Base-by-base conservation (phyloP, 2,329 filamentous ascomycete species). In the Phaeosphaeria sp. region DNA sequence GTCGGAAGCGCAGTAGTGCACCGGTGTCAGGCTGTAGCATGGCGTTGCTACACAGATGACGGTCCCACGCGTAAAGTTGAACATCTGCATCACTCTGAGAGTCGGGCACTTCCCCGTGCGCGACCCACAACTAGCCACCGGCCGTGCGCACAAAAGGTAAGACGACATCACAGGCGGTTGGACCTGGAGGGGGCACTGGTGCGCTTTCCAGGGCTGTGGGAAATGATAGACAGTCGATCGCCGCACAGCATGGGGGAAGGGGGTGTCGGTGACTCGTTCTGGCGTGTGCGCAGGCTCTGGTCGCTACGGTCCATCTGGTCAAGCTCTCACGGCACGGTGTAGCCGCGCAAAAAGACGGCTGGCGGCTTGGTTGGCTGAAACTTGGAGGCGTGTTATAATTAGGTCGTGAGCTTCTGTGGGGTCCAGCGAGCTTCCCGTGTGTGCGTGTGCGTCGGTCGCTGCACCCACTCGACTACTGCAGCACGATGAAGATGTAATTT, bases 131-230 rank as follows among this genome's bases (percentile, higher is more conserved):
- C 21, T 10, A 49, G 48, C 48, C 48, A 50, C 39, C 20, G 48
- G 33, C 27, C 48, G 36, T 30, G 55, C 56, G 36, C 54, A 54
- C 55, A 22, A 44, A 13, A 44, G 39, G 68, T 71, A 63, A 72
- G 71, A 68, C 65, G 60, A 63, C 63, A 71, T 66, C 62, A 69
- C 58, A 71, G 61, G 65, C 65, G 60, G 64, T 56, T 59, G 62
- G 60, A 58, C 62, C 60, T 64, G 66, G 36, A 39, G 66, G 62
- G 56, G 63, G 59, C 62, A 54, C 54, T 51, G 50, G 54, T 52
- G 58, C 49, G 56, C 58, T 60, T 66, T 57, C 65, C 66, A 69
- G 58, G 60, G 67, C 66, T 52, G 47, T 63, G 63, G 65, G 66
- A 62, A 58, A 60, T 66, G 66, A 67, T 68, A 51, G 62, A 56